A percentile compares a stretch with the other conserved stretches of the same genome.
These are phyloP conservation scores for Rubroboletus satanas DNA, from an alignment of 768 basidiomycete genomes.

Conservation along the genomic window DNA sequence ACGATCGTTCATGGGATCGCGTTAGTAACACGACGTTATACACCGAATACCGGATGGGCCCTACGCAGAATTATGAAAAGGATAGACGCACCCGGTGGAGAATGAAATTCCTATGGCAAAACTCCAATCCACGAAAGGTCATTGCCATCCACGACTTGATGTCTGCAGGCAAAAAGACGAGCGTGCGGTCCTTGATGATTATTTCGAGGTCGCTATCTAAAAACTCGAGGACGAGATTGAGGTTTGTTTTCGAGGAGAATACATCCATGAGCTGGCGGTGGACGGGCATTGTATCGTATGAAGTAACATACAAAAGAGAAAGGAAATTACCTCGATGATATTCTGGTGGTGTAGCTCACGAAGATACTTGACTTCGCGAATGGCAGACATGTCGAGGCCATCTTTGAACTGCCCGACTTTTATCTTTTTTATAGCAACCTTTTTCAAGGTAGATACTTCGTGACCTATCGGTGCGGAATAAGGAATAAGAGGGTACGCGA, in stretches of 20 bases:
- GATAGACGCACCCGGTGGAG: slow-evolving; percentile 76
- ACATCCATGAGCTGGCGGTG: slow-evolving; percentile 83
- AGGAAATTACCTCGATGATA: slow-evolving; percentile 73
- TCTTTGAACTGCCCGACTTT: slow-evolving; percentile 97
- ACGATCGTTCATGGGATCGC: neutral
- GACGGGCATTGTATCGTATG: neutral
- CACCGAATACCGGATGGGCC: slow-evolving; percentile 5
- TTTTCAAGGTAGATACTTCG: slow-evolving; percentile 69
- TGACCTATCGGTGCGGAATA: slow-evolving; percentile 46
- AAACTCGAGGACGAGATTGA: slow-evolving; percentile 97
- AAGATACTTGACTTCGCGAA: slow-evolving; percentile 96
- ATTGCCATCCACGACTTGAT: slow-evolving; percentile 99
- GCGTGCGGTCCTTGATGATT: slow-evolving; percentile 88
- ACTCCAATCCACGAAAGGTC: slow-evolving; percentile 97
- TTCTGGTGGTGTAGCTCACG: slow-evolving; percentile 93
- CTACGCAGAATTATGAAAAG: slow-evolving; percentile 8
- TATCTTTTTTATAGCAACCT: slow-evolving; percentile 97
- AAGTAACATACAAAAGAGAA: neutral
- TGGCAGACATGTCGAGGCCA: slow-evolving; percentile 97
- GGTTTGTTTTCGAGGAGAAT: slow-evolving; percentile 92
- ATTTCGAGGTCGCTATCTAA: slow-evolving; percentile 95
- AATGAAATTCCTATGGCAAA: slow-evolving; percentile 92
- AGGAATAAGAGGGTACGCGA: neutral
- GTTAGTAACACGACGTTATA: slow-evolving; percentile 8
- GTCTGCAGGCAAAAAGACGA: slow-evolving; percentile 92